Conservation (phyloP, 140 eudicot genomes). For the Stevia rebaudiana region DNA sequence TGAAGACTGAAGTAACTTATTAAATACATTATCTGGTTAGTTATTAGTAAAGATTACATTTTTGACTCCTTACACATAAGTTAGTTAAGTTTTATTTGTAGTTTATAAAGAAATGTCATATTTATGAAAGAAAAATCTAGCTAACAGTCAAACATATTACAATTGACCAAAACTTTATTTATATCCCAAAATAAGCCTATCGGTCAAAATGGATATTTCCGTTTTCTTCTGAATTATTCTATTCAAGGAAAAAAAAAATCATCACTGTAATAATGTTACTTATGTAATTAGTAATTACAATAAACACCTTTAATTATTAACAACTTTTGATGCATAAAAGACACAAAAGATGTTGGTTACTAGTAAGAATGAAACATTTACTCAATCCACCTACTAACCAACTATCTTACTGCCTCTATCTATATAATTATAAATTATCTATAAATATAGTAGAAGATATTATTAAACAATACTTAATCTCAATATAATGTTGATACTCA, state of each 20-base stretch:
- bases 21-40: not conserved
- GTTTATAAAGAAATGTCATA: too few relatives aligned
- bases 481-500: conserved; percentile 4
- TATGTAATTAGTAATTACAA: not conserved
- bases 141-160: too few relatives aligned
- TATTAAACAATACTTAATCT: too few relatives aligned
- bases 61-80: too few relatives aligned
- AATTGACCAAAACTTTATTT: too few relatives aligned
- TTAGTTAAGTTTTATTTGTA: too few relatives aligned
- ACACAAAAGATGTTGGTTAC: too few relatives aligned
- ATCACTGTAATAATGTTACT: not conserved
- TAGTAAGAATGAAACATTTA: not conserved
- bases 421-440: not conserved
- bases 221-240: not conserved
- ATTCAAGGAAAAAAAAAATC: not conserved
- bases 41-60: not conserved
- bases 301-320: not conserved
- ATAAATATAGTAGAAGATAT: not conserved
- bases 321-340: too few relatives aligned
- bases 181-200: too few relatives aligned
- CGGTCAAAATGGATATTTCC: not conserved
- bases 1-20: too few relatives aligned
- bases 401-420: not conserved
- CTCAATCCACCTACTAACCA: not conserved
- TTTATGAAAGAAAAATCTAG: too few relatives aligned